phyloP scores from a whole-genome alignment of 164 flowering plant species.

The Cinnamomum chago region DNA sequence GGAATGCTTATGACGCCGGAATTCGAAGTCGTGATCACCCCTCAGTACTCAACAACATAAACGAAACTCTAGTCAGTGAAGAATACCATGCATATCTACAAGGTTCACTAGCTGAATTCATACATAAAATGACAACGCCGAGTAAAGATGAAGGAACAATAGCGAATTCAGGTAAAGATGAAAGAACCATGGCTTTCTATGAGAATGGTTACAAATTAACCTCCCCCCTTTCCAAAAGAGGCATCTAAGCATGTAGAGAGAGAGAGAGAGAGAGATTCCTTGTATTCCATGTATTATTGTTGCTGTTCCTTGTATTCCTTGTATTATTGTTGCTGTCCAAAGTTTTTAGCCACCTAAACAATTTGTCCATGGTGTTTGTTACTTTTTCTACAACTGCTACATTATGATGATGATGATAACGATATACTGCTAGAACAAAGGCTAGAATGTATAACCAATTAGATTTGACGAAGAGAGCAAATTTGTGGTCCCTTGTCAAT shows the following conservation, averaged over 20 bases:
- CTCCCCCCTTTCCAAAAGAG: not conserved
- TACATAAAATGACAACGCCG: conserved; percentile 10
- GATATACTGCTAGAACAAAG: too few relatives aligned
- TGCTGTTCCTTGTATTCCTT: too few relatives aligned
- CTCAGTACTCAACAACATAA: conserved; percentile 1
- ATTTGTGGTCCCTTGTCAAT: too few relatives aligned
- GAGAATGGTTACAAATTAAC: not conserved
- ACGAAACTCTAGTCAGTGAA: conserved; percentile 12
- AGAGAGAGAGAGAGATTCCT: too few relatives aligned
- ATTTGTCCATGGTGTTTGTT: not conserved
- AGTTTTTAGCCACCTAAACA: not conserved
- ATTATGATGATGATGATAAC: too few relatives aligned
- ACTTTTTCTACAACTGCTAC: too few relatives aligned
- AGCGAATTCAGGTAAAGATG: not conserved
- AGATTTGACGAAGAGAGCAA: too few relatives aligned
- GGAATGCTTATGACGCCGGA: not conserved
- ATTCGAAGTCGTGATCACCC: not conserved
- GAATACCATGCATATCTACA: conserved; percentile 27
- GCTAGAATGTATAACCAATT: too few relatives aligned
- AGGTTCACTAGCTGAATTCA: conserved; percentile 25
- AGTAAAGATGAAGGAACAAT: not conserved
- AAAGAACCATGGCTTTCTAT: not conserved
- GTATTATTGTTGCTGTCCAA: not conserved
- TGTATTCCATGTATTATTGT: too few relatives aligned
- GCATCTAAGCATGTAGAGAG: conserved; percentile 4